Evolutionary conservation across 495 filamentous ascomycete genomes (phyloP).

Genomic region (Melanomma pulvis-pyrius): DNA sequence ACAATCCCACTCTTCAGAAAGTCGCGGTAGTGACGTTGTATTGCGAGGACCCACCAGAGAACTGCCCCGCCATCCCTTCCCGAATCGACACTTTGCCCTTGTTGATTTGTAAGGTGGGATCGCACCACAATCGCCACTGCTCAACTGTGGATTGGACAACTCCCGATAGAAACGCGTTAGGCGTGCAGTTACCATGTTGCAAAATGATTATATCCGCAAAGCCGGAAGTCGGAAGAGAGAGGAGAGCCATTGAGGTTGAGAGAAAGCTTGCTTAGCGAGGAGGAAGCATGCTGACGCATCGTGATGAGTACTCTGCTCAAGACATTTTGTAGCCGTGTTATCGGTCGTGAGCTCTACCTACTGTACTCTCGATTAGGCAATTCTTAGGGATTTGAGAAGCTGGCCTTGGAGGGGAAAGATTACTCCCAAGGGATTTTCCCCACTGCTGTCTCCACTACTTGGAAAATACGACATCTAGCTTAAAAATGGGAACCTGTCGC

Average conservation of each 20-base stretch:
- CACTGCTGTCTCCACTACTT: too few relatives aligned
- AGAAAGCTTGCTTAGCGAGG: background rate
- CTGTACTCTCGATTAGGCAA: background rate
- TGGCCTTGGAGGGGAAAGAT: background rate
- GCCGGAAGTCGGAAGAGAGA: too few relatives aligned
- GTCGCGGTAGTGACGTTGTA: background rate
- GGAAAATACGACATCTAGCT: too few relatives aligned
- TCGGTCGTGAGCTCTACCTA: background rate
- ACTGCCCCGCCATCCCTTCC: background rate
- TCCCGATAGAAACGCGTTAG: background rate
- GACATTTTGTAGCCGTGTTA: background rate
- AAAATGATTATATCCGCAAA: background rate
- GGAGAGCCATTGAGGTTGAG: background rate
- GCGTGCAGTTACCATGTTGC: background rate
- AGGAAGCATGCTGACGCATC: background rate
- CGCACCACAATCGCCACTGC: background rate
- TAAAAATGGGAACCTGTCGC: too few relatives aligned
- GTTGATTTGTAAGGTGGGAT: constrained; percentile 13
- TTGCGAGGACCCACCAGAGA: background rate
- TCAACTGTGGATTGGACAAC: background rate
- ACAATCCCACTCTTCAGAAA: background rate
- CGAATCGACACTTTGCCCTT: background rate
- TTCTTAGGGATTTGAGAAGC: background rate
- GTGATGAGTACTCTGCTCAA: background rate
- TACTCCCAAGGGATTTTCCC: too few relatives aligned